Conservation (phyloP, 192 early-diverging fungal genomes). For the Diversispora epigaea region DNA sequence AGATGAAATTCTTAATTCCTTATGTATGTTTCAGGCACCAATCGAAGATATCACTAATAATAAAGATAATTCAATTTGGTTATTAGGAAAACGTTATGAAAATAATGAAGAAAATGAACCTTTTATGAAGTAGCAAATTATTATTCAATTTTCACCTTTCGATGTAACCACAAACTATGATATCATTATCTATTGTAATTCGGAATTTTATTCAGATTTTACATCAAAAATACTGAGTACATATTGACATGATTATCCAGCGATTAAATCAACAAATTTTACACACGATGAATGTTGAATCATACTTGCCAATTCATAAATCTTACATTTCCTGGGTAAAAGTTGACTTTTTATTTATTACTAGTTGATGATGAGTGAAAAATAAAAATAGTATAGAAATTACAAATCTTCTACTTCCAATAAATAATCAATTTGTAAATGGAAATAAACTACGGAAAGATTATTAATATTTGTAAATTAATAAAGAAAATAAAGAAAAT, state of each 20-base stretch:
- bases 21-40: too few relatives aligned
- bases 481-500: too few relatives aligned
- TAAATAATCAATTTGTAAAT: too few relatives aligned
- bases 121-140: conserved; percentile 1
- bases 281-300: conserved; percentile 91
- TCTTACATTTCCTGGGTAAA: conserved; percentile 71
- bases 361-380: too few relatives aligned
- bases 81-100: conserved; percentile 40
- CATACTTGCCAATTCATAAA: conserved; percentile 88
- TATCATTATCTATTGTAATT: conserved; percentile 7
- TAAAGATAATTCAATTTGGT: conserved; percentile 32
- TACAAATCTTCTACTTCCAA: too few relatives aligned
- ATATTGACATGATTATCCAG: conserved; percentile 84
- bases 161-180: not conserved
- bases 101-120: conserved; percentile 14
- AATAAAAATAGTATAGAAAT: too few relatives aligned
- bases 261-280: conserved; percentile 72
- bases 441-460: too few relatives aligned
- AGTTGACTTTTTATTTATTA: conserved; percentile 58
- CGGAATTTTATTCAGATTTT: conserved; percentile 78
- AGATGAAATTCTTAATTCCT: too few relatives aligned
- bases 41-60: too few relatives aligned
- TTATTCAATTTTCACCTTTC: conserved; percentile 21
- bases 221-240: conserved; percentile 86
- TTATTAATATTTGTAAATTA: too few relatives aligned